A percentile compares a stretch with the other conserved stretches of the same genome.
Evolutionary conservation across 1,139 yeast species (phyloP).

Genomic region (Lodderomyces metapsilosis): DNA sequence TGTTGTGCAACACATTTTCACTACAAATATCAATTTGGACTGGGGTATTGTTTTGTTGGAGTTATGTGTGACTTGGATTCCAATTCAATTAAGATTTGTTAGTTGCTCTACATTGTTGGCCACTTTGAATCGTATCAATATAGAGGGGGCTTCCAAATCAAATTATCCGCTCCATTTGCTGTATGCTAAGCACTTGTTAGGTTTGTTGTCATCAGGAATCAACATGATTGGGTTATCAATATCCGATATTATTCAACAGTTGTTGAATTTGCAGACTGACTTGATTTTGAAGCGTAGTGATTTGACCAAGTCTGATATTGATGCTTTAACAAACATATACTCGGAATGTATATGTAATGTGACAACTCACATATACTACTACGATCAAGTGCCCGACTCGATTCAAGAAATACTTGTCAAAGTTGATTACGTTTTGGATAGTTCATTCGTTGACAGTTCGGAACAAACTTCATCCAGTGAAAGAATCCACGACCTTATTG

Average conservation of each 20-base stretch:
- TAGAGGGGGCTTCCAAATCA: conserved; percentile 21
- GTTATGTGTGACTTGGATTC: conserved; percentile 74
- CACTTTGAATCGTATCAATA: conserved; percentile 24
- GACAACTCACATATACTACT: conserved; percentile 71
- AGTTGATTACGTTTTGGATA: conserved; percentile 33
- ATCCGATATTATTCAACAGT: conserved; percentile 70
- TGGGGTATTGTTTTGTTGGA: conserved; percentile 65
- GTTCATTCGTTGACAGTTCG: conserved; percentile 17
- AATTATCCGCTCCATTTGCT: conserved; percentile 42
- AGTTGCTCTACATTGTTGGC: conserved; percentile 49
- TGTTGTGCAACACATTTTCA: conserved; percentile 36
- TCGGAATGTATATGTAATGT: conserved; percentile 58
- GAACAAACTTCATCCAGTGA: conserved; percentile 12
- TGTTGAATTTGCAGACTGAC: conserved; percentile 58
- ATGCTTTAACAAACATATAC: conserved; percentile 29
- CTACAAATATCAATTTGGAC: conserved; percentile 19
- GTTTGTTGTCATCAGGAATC: conserved; percentile 64
- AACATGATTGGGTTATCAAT: conserved; percentile 88
- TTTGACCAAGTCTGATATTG: conserved; percentile 22
- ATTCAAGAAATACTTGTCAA: conserved; percentile 53
- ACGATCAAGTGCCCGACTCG: conserved; percentile 78
- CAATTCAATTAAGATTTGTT: conserved; percentile 82
- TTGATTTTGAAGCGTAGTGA: conserved; percentile 32
- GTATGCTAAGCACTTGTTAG: conserved; percentile 56
- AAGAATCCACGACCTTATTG: conserved; percentile 25